Evolutionary conservation across 2,329 filamentous ascomycete genomes (phyloP), one percentile per base, ranked within the genome.

Genomic region (Exophiala calicioides): DNA sequence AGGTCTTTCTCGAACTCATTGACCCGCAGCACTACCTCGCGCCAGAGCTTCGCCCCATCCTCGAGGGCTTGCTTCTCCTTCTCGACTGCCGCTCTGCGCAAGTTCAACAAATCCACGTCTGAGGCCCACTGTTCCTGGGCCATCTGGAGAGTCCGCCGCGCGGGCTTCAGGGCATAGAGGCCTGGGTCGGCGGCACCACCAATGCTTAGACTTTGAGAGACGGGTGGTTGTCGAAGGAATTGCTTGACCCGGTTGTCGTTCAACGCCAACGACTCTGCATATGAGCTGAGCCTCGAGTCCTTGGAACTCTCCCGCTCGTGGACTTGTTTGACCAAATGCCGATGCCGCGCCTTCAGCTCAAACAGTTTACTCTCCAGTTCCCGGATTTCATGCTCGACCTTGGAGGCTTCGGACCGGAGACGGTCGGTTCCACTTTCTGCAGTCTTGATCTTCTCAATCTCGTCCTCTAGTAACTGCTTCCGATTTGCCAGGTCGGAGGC

Each of bases 11-110:
- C 81, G 59, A 82, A 81, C 4, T 68, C 68, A 2, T 67, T 68
- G 3, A 84, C 69, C 33, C 74, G 70, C 21, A 66, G 65, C 6
- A 81, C 65, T 2, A 76, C 74, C 40, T 78, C 71, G 50, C 76
- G 74, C 81, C 81, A 85, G 18, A 83, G 61, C 4, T 67, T 62
- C 2, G 76, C 78, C 10, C 81, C 81, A 58, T 81, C 76, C 39
- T 80, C 73, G 15, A 84, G 67, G 2, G 81, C 81, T 16, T 68
- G 61, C 32, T 76, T 76, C 56, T 84, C 81, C 19, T 66, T 64
- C 48, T 79, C 71, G 3, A 77, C 70, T 33, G 69, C 64, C 23
- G 69, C 59, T 35, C 71, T 73, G 45, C 72, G 71, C 32, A 67
- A 64, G 3, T 67, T 59, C 12, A 79, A 56, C 6, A 65, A 62